These are phyloP conservation scores for Chaetoceros muelleri DNA, from an alignment of 108 stramenopile genomes.

Conservation along the genomic window DNA sequence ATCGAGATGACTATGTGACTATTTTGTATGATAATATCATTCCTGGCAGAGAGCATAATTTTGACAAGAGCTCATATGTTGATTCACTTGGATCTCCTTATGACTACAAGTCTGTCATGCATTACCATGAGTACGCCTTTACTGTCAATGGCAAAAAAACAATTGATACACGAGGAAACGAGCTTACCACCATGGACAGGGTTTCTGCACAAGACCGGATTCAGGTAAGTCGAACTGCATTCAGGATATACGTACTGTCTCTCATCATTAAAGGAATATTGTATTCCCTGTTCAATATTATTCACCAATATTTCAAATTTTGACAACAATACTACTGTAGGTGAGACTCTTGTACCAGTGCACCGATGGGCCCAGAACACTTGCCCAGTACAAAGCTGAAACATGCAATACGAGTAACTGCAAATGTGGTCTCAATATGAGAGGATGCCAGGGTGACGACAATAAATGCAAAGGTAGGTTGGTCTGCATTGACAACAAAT, in stretches of 20 bases:
- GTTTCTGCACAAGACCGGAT: too few species aligned
- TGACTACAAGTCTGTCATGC: conserved; percentile 20
- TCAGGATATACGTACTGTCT: too few species aligned
- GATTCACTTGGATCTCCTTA: conserved; percentile 15
- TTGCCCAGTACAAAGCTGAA: neutral
- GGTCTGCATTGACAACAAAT: neutral
- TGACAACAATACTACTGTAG: too few species aligned
- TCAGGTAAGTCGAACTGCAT: too few species aligned
- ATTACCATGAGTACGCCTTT: conserved; percentile 7
- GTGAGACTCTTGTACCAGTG: neutral
- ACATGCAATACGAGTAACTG: neutral
- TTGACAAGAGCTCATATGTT: conserved; percentile 4
- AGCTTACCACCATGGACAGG: too few species aligned
- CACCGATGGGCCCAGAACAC: neutral
- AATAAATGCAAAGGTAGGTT: neutral
- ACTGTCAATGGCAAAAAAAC: neutral
- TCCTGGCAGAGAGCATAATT: conserved; percentile 1
- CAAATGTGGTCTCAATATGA: neutral
- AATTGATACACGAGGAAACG: neutral
- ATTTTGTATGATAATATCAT: conserved; percentile 11
- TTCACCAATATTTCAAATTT: too few species aligned
- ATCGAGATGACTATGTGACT: conserved; percentile 11
- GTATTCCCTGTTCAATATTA: too few species aligned
- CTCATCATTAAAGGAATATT: too few species aligned
- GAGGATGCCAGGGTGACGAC: neutral